A percentile compares a stretch with the other conserved stretches of the same genome.
phyloP scores from a whole-genome alignment of 495 filamentous ascomycete species.

The Talaromyces borbonicus region DNA sequence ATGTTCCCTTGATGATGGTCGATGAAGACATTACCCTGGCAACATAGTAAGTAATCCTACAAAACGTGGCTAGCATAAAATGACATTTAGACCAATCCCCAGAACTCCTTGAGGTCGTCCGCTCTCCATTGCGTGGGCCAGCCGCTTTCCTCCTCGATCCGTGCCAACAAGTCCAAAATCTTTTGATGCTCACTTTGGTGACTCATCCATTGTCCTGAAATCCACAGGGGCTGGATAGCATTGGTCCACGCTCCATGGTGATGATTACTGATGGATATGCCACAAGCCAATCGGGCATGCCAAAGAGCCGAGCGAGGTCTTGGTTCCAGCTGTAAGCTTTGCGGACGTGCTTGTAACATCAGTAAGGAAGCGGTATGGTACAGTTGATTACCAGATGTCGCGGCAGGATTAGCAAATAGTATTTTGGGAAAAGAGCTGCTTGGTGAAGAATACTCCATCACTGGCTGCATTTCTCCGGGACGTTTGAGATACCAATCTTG shows the following conservation, averaged over 20 bases:
- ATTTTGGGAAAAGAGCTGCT: conserved; percentile 23
- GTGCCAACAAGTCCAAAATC: conserved; percentile 19
- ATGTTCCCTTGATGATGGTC: too few species aligned
- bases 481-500: conserved; percentile 5
- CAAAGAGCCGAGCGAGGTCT: conserved; percentile 30
- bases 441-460: conserved; percentile 1
- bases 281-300: conserved; percentile 28
- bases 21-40: too few species aligned
- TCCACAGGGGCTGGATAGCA: conserved; percentile 25
- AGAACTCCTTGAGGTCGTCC: conserved; percentile 4
- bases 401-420: conserved; percentile 30
- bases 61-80: too few species aligned
- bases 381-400: conserved; percentile 28
- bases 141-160: conserved; percentile 22
- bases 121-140: conserved; percentile 15
- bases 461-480: neutral
- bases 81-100: neutral
- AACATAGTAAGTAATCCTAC: too few species aligned
- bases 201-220: conserved; percentile 27
- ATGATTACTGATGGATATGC: conserved; percentile 30
- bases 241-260: conserved; percentile 25
- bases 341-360: conserved; percentile 18
- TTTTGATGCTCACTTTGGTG: conserved; percentile 26
- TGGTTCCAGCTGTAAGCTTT: neutral
- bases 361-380: conserved; percentile 36